Percentiles rank a stretch among this genome's conserved stretches.
Evolutionary conservation across 2,329 filamentous ascomycete species (phyloP).

Genomic region (Dactylonectria macrodidyma): DNA sequence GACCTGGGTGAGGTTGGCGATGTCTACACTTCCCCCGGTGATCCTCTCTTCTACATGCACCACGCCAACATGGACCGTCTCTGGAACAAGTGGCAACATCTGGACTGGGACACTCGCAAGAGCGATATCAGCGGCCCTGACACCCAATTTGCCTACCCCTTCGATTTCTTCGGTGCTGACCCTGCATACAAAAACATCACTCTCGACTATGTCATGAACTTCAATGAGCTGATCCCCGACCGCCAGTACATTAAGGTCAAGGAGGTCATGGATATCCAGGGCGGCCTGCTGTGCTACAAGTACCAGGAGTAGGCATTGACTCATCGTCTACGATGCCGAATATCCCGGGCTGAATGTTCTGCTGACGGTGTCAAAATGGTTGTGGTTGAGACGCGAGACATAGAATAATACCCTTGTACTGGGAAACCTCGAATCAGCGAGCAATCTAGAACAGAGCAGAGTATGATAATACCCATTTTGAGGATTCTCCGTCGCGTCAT

Average conservation of each 20-base stretch:
- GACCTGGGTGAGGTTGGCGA: constrained; percentile 48
- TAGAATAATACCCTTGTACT: neutral
- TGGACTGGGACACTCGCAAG: constrained; percentile 47
- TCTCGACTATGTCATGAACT: constrained; percentile 42
- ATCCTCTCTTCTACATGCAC: constrained; percentile 47
- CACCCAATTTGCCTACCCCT: constrained; percentile 51
- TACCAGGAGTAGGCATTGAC: constrained; percentile 9
- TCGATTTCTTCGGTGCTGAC: constrained; percentile 49
- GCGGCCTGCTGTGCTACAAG: constrained; percentile 28
- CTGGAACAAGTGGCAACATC: constrained; percentile 52
- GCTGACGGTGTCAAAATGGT: neutral
- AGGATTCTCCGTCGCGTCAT: neutral
- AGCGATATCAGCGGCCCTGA: constrained; percentile 52
- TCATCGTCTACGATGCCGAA: neutral
- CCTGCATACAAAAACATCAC: constrained; percentile 53
- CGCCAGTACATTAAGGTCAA: constrained; percentile 18
- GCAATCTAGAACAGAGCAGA: neutral
- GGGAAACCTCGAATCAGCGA: neutral
- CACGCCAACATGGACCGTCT: constrained; percentile 46
- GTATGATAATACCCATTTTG: neutral
- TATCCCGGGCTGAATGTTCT: neutral
- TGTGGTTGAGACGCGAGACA: neutral
- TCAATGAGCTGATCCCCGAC: constrained; percentile 26
- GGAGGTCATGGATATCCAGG: constrained; percentile 34
- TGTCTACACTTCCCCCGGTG: constrained; percentile 44